phyloP scores from a whole-genome alignment of 257 asterid species.

The Primulina eburnea region DNA sequence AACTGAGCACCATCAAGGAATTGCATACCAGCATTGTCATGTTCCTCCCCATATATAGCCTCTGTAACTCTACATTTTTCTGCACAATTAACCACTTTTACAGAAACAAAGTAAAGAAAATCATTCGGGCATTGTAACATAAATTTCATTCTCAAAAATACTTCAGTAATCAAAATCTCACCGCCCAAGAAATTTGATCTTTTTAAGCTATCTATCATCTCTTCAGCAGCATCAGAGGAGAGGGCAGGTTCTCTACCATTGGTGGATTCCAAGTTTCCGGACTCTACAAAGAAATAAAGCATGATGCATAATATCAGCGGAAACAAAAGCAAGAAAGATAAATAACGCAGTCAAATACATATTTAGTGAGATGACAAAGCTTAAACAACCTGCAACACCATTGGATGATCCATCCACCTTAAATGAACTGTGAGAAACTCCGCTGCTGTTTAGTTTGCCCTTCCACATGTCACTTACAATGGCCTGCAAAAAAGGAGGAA shows the following conservation, averaged over 20 bases:
- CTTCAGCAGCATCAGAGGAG: conserved; percentile 36
- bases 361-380: conserved; percentile 9
- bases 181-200: too few species aligned
- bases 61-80: conserved; percentile 35
- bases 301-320: not conserved
- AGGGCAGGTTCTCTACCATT: conserved; percentile 35
- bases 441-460: conserved; percentile 74
- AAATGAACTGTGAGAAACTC: conserved; percentile 48
- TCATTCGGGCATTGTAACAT: conserved; percentile 21
- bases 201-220: conserved; percentile 27
- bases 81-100: conserved; percentile 30
- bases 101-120: conserved; percentile 30
- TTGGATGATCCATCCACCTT: conserved; percentile 58
- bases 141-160: too few species aligned
- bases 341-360: not conserved
- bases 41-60: conserved; percentile 30
- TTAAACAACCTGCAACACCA: conserved; percentile 51
- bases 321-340: not conserved
- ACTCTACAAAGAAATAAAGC: conserved; percentile 32
- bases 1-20: conserved; percentile 34
- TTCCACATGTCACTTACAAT: conserved; percentile 66
- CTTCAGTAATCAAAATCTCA: too few species aligned
- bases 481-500: conserved; percentile 37
- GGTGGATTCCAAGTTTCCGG: conserved; percentile 41
- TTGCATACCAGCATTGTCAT: conserved; percentile 24